A percentile compares a stretch with the other conserved stretches of the same genome.
These are phyloP conservation scores for Pleurotus tuber-regium DNA, from an alignment of 768 basidiomycete genomes.

Conservation along the genomic window DNA sequence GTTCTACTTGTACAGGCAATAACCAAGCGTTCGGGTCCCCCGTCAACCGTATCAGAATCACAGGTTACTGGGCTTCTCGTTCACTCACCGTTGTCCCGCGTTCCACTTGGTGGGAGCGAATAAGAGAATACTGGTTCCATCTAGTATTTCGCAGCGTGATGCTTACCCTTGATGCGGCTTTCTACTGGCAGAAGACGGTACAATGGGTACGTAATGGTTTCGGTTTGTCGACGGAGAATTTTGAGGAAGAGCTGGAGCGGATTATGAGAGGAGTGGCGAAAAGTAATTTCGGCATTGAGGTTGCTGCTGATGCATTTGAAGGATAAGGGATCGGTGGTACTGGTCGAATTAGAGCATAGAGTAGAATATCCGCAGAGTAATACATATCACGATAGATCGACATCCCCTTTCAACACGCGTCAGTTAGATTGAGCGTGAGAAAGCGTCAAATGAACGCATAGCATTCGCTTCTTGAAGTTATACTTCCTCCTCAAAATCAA, in stretches of 20 bases:
- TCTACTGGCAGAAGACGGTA: conserved; percentile 57
- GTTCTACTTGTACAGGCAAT: conserved; percentile 44
- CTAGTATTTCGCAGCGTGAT: conserved; percentile 64
- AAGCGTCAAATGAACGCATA: no score
- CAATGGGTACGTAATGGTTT: conserved; percentile 44
- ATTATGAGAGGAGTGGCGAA: conserved; percentile 75
- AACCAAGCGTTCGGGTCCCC: conserved; percentile 84
- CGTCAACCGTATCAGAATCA: conserved; percentile 88
- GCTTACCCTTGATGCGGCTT: conserved; percentile 67
- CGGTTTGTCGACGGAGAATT: conserved; percentile 47
- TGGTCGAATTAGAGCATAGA: no score
- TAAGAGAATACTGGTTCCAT: conserved; percentile 56
- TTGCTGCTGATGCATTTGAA: conserved; percentile 54
- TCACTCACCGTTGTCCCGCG: conserved; percentile 50
- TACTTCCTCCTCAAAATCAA: background rate
- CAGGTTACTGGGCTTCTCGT: conserved; percentile 77
- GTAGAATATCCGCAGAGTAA: no score
- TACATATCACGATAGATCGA: no score
- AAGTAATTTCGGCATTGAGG: conserved; percentile 75
- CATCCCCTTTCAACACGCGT: no score
- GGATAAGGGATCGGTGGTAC: no score
- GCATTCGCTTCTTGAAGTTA: no score
- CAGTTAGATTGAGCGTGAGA: no score
- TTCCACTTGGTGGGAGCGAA: conserved; percentile 38
- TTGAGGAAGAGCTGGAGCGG: conserved; percentile 82